phyloP scores from a whole-genome alignment of 2,329 filamentous ascomycete genomes.

The Aspergillus eucalypticola region DNA sequence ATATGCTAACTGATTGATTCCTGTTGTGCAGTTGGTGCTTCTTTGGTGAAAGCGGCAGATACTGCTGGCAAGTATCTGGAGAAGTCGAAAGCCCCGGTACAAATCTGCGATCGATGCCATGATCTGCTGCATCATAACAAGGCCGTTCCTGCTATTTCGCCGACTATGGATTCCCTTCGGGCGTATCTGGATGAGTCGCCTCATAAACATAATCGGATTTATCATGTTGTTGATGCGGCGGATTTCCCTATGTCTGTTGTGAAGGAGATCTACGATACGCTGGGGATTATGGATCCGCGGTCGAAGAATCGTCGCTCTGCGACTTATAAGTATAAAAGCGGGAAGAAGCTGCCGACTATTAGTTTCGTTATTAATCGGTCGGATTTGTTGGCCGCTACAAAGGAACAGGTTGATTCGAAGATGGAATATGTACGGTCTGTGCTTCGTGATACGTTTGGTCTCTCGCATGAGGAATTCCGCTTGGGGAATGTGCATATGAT shows the following conservation, averaged over 20 bases:
- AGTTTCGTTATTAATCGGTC: conserved; percentile 89
- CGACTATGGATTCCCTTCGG: conserved; percentile 75
- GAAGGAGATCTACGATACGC: conserved; percentile 68
- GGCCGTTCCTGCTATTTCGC: conserved; percentile 73
- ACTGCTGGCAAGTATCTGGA: conserved; percentile 25
- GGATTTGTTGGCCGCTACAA: conserved; percentile 80
- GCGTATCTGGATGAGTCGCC: conserved; percentile 87
- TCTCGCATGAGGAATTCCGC: conserved; percentile 67
- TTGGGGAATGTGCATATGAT: conserved; percentile 85
- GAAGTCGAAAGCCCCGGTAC: conserved; percentile 20
- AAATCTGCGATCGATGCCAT: conserved; percentile 83
- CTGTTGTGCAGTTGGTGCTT: conserved; percentile 18
- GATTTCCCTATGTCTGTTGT: conserved; percentile 95
- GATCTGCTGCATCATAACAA: conserved; percentile 73
- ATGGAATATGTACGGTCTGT: conserved; percentile 83
- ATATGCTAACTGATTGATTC: conserved; percentile 6
- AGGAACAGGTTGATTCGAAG: conserved; percentile 78
- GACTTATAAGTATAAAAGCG: conserved; percentile 63
- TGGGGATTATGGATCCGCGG: conserved; percentile 72
- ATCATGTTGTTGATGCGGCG: conserved; percentile 91
- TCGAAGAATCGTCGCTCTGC: conserved; percentile 78
- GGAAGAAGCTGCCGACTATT: conserved; percentile 73
- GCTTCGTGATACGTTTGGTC: conserved; percentile 73
- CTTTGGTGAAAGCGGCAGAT: conserved; percentile 23
- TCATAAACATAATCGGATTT: conserved; percentile 88